Evolutionary conservation across 2,329 filamentous ascomycete genomes (phyloP), one percentile per base, ranked within the genome.

Genomic region (Fusarium nygamai): DNA sequence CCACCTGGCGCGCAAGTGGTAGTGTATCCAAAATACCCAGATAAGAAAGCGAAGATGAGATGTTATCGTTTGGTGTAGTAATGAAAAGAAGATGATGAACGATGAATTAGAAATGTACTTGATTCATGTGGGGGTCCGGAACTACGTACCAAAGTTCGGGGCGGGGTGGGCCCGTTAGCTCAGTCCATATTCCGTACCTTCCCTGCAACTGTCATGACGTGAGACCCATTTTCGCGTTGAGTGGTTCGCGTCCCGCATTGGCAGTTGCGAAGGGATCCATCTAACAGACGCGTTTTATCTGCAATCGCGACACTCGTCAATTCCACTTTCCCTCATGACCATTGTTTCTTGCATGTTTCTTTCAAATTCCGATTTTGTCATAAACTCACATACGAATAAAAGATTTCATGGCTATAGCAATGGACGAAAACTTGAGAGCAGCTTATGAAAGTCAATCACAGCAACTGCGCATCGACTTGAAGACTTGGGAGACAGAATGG

Each of bases 401-500:
- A 13, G 9, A 34, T 16, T 27, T 22, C 27, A 38, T 61, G 13
- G 27, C 43, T 46, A 46, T 60, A 73, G 73, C 33, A 14, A 89
- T 90, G 88, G 86, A 90, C 70, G 82, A 85, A 31, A 77, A 76
- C 19, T 81, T 83, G 24, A 86, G 80, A 78, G 78, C 81, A 20
- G 78, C 81, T 62, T 89, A 88, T 67, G 88, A 90, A 78, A 79
- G 77, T 16, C 84, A 87, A 76, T 87, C 86, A 19, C 85, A 86
- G 72, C 79, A 86, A 57, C 84, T 95, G n/a, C 89, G 92, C n/a
- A 83, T 85, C 43, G 90, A 93, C 71, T 84, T 96, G 54, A 96
- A 96, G 82, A 82, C 82, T 73, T 96, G 93, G 91, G 94, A 96
- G 80, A 90, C 86, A 72, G 84, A 88, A 12, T 96, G 93, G 85